These are phyloP conservation scores for Rhodofomes roseus DNA, from an alignment of 1,284 basidiomycete species.

Conservation along the genomic window DNA sequence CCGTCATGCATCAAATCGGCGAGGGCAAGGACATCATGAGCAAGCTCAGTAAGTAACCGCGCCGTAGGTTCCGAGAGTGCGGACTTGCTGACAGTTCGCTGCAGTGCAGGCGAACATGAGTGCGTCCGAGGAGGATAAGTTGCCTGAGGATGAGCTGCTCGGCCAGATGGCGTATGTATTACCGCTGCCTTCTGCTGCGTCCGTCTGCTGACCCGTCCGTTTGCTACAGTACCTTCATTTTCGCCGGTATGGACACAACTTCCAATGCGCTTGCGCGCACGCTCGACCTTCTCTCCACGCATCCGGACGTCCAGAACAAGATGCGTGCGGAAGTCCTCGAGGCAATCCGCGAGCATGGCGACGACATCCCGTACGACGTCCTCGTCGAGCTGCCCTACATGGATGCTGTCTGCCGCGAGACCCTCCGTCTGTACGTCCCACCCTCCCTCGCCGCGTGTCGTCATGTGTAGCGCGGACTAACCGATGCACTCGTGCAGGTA, in stretches of 20 bases:
- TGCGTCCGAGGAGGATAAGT: slow-evolving; percentile 18
- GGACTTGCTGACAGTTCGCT: background rate
- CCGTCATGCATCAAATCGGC: slow-evolving; percentile 21
- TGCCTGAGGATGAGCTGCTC: slow-evolving; percentile 24
- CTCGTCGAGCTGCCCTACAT: slow-evolving; percentile 12
- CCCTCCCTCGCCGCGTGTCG: no score
- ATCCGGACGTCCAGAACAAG: slow-evolving; percentile 13
- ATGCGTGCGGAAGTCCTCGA: slow-evolving; percentile 9
- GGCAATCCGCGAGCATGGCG: slow-evolving; percentile 1
- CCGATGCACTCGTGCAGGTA: background rate
- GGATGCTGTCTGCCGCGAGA: slow-evolving; percentile 15
- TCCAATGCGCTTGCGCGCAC: slow-evolving; percentile 8
- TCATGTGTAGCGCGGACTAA: no score
- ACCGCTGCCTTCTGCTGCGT: background rate
- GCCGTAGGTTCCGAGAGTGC: background rate
- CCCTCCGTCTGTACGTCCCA: slow-evolving; percentile 8
- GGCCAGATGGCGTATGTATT: slow-evolving; percentile 24
- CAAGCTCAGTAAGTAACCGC: slow-evolving; percentile 21
- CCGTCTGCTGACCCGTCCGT: background rate
- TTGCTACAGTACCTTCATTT: slow-evolving; percentile 9
- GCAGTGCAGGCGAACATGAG: slow-evolving; percentile 19
- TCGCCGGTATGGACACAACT: slow-evolving; percentile 12
- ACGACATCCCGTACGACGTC: slow-evolving; percentile 10
- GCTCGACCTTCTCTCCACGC: slow-evolving; percentile 8
- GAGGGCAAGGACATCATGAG: slow-evolving; percentile 30